phyloP scores from a whole-genome alignment of 441 rosid genomes.

The Corymbia citriodora region DNA sequence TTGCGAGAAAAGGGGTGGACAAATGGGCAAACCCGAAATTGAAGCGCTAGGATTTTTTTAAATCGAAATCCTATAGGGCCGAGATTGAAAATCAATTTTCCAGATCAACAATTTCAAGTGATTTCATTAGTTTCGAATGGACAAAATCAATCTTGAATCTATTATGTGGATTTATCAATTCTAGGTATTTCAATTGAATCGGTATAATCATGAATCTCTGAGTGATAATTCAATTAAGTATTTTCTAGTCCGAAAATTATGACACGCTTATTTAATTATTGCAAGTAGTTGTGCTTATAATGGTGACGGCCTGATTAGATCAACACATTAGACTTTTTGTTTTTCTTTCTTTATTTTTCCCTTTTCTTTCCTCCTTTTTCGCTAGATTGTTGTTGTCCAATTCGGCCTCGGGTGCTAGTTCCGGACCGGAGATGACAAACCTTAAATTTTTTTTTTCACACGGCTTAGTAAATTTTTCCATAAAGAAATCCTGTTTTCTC shows the following conservation, averaged over 20 bases:
- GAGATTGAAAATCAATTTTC: too few relatives aligned
- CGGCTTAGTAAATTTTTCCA: neutral
- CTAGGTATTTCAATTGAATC: neutral
- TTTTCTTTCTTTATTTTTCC: neutral
- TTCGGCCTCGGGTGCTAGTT: neutral
- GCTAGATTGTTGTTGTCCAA: neutral
- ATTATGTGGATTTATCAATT: neutral
- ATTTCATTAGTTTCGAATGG: neutral
- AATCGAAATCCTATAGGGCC: neutral
- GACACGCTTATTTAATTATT: neutral
- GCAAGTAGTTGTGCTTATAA: neutral
- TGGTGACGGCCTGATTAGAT: neutral
- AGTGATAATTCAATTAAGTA: rapidly evolving
- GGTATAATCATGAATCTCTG: neutral
- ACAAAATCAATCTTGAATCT: neutral
- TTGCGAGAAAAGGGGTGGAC: neutral
- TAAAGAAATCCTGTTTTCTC: neutral
- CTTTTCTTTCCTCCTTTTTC: too few relatives aligned
- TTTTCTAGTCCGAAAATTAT: neutral
- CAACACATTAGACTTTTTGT: neutral
- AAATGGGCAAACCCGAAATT: neutral
- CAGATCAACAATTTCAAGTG: neutral
- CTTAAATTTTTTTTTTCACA: neutral
- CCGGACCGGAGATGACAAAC: neutral
- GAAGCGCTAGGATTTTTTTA: too few relatives aligned